Evolutionary conservation across 75 land plant species (phyloP).

Genomic region (Isoetes taiwanensis): DNA sequence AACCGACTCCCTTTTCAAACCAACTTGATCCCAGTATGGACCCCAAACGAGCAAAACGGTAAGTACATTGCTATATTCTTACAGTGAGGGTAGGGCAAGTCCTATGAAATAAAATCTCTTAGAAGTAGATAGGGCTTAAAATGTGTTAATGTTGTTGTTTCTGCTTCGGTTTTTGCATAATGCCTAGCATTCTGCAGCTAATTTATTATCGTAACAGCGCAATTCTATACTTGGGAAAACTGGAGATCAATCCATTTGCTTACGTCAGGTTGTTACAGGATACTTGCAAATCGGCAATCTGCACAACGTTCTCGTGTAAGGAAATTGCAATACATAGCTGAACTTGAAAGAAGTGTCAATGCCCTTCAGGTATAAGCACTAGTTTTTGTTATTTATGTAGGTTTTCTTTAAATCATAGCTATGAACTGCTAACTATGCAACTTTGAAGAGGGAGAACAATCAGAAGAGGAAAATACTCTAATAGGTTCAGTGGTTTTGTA

Average conservation of each 20-base stretch:
- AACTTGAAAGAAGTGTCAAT: slow-evolving; percentile 46
- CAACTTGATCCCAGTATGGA: slow-evolving; percentile 3
- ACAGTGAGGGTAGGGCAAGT: neutral
- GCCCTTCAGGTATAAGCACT: slow-evolving; percentile 34
- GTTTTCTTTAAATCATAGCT: too few relatives aligned
- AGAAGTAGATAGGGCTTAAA: too few relatives aligned
- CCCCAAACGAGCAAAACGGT: slow-evolving; percentile 10
- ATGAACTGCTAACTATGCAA: too few relatives aligned
- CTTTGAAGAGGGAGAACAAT: too few relatives aligned
- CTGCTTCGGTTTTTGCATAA: too few relatives aligned
- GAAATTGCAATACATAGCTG: slow-evolving; percentile 56
- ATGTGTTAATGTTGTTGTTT: neutral
- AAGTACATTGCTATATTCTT: neutral
- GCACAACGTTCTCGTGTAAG: slow-evolving; percentile 55
- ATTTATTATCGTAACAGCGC: neutral
- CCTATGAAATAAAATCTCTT: too few relatives aligned
- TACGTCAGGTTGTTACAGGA: slow-evolving; percentile 3
- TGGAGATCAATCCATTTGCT: neutral
- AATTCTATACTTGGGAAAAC: neutral
- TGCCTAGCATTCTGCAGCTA: too few relatives aligned
- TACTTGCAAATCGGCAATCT: slow-evolving; percentile 26
- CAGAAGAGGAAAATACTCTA: too few relatives aligned
- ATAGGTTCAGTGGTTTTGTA: too few relatives aligned
- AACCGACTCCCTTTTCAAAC: neutral
- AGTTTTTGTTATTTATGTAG: too few relatives aligned